Base-by-base conservation (phyloP, 768 basidiomycete genomes). In the Tulasnella sp. region DNA sequence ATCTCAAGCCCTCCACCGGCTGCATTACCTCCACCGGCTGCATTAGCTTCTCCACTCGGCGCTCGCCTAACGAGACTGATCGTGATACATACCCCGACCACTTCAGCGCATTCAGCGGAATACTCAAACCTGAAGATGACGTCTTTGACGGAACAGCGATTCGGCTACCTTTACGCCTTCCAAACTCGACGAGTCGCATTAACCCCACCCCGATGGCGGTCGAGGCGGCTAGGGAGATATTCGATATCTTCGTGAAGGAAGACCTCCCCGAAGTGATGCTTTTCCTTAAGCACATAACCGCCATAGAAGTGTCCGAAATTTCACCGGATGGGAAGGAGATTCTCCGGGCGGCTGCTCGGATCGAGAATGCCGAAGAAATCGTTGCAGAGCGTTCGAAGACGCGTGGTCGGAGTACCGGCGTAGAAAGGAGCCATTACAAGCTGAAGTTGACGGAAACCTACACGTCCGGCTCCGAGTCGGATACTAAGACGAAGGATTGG, bases 141-240 rank as follows among this genome's bases (percentile, higher is more conserved):
- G 14, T 31, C 25, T 86, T 78, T 3, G 67, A 42, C 34, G 86
- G 87, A 0, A 84, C 88, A 0, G 79, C 86, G 64, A 84, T 88
- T 49, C 84, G 88, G 1, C 84, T 88, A n/a, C 87, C 88, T 0
- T 80, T 89, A 14, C 83, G 88, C 9, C 69, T 68, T n/a, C 34
- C 31, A 17, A 22, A 34, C n/a, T 19, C 45, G 17, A 49, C 45
- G 3, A 86, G 84, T 67, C 75, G 79, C 8, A 82, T 31, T 64
- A 80, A 1, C 81, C 80, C 29, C 86, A 87, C 78, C 75, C 87
- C 15, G 81, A 82, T 34, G 82, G 86, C 36, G 81, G 83, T 0
- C 79, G 87, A 58, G 81, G 88, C 17, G 87, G 88, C 77, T 80
- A 88, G 25, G 82, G 81, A 19, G 81, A 84, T 71, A 76, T 73